phyloP scores from a whole-genome alignment of 345 rosid species.

The Physaria fendleri region DNA sequence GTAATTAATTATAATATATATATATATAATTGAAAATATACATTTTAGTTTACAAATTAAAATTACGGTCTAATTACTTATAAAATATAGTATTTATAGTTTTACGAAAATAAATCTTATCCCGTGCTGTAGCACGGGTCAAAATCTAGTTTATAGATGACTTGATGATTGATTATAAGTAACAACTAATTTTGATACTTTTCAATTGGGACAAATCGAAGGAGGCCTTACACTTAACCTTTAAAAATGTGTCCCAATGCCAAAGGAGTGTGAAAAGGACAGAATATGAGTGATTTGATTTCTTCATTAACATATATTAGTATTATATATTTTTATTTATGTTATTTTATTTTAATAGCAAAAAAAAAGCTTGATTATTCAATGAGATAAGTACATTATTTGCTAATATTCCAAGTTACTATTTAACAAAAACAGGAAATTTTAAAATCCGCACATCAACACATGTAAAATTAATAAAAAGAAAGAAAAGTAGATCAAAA shows the following conservation, averaged over 20 bases:
- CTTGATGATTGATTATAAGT: conserved; percentile 16
- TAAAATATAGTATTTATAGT: no score
- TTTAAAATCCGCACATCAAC: conserved; percentile 12
- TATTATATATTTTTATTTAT: not conserved
- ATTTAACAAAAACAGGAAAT: not conserved
- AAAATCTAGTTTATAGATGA: no score
- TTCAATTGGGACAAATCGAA: not conserved
- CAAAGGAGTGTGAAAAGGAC: conserved; percentile 7
- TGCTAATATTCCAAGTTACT: not conserved
- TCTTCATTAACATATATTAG: conserved; percentile 6
- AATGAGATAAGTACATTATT: not conserved
- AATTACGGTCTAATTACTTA: not conserved
- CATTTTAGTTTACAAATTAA: not conserved
- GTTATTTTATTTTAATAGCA: not conserved
- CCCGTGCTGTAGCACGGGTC: no score
- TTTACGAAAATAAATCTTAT: no score
- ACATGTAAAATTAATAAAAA: not conserved
- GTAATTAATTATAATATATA: not conserved
- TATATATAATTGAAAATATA: not conserved
- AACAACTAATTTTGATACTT: conserved; percentile 8
- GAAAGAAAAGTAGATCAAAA: not conserved
- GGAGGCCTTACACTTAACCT: conserved; percentile 1
- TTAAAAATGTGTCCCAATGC: not conserved
- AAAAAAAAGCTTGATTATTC: not conserved
- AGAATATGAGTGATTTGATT: not conserved